Conservation (phyloP, 2,329 filamentous ascomycete genomes). For the Penicillium sp. region DNA sequence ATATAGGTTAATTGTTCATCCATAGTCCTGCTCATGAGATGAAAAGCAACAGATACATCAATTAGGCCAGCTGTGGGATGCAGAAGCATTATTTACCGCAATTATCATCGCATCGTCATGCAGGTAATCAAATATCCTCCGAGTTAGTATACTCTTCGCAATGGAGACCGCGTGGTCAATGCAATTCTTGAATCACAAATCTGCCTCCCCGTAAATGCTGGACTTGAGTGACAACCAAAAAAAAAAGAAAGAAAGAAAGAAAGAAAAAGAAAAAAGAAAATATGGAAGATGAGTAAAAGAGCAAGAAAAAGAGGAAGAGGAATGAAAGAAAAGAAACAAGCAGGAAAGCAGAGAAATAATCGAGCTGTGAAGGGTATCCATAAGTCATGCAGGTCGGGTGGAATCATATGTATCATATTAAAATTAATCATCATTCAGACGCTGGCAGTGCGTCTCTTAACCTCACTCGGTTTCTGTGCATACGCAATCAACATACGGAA, state of each 20-base stretch:
- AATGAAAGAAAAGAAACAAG: not conserved
- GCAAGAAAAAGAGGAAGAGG: not conserved
- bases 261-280: not conserved
- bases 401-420: conserved; percentile 12
- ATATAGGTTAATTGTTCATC: not conserved
- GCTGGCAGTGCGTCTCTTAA: conserved; percentile 45
- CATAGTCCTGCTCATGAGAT: conserved; percentile 13
- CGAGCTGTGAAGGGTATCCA: conserved; percentile 9
- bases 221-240: not conserved
- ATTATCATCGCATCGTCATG: conserved; percentile 11
- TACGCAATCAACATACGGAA: conserved; percentile 91
- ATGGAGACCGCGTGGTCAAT: conserved; percentile 20
- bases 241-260: not conserved
- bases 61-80: not conserved
- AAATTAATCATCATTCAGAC: conserved; percentile 29
- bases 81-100: not conserved
- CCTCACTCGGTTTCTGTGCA: conserved; percentile 70
- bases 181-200: conserved; percentile 14
- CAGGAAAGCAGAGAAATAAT: not conserved
- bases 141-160: conserved; percentile 1
- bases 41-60: not conserved
- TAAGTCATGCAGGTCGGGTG: conserved; percentile 12
- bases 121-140: not conserved
- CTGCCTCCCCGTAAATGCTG: conserved; percentile 3
- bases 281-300: too few relatives aligned